These are phyloP conservation scores for Phytopythium helicoides DNA, from an alignment of 352 stramenopile genomes.

Conservation along the genomic window DNA sequence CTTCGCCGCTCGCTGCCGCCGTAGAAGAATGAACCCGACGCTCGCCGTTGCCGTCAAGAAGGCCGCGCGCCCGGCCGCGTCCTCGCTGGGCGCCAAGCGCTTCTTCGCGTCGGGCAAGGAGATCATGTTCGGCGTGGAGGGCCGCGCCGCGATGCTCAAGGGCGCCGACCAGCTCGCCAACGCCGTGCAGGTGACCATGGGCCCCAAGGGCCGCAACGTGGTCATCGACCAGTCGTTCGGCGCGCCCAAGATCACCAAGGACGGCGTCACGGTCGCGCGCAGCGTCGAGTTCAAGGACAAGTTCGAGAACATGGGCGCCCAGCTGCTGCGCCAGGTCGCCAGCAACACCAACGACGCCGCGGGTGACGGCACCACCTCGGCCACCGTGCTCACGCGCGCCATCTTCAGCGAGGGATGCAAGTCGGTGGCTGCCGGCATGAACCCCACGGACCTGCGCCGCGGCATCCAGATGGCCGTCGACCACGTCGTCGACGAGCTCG, in stretches of 20 bases:
- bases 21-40: slow-evolving; percentile 64
- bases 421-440: slow-evolving; percentile 98
- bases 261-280: slow-evolving; percentile 71
- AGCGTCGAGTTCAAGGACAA: slow-evolving; percentile 81
- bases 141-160: slow-evolving; percentile 97
- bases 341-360: slow-evolving; percentile 99
- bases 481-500: slow-evolving; percentile 94
- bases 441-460: slow-evolving; percentile 98
- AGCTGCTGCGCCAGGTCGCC: slow-evolving; percentile 79
- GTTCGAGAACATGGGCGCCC: slow-evolving; percentile 77
- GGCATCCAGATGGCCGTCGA: slow-evolving; percentile 98
- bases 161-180: slow-evolving; percentile 99
- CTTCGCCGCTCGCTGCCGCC: not conserved
- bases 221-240: slow-evolving; percentile 97
- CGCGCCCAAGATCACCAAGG: slow-evolving; percentile 80
- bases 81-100: slow-evolving; percentile 40
- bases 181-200: slow-evolving; percentile 99
- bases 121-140: slow-evolving; percentile 98
- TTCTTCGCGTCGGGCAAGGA: slow-evolving; percentile 95
- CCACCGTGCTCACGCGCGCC: slow-evolving; percentile 97
- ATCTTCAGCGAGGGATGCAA: slow-evolving; percentile 99
- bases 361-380: slow-evolving; percentile 99
- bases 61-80: slow-evolving; percentile 34
- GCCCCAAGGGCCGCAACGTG: slow-evolving; percentile 99
- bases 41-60: slow-evolving; percentile 68